These are phyloP conservation scores for Wickerhamiella infanticola DNA, from an alignment of 1,139 yeast species.

Conservation along the genomic window DNA sequence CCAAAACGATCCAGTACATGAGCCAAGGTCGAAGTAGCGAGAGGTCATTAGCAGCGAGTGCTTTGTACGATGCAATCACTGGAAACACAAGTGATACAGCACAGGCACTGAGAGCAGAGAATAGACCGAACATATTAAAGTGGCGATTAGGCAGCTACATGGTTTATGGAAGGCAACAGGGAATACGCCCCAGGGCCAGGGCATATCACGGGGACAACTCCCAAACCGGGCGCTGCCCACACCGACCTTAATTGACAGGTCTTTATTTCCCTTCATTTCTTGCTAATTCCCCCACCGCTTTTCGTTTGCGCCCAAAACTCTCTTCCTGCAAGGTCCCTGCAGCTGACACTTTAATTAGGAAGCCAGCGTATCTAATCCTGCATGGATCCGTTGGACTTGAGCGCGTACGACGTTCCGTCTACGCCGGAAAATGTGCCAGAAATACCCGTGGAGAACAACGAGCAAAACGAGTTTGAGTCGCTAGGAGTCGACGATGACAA, in stretches of 20 bases:
- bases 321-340: no score
- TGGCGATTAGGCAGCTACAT: background rate
- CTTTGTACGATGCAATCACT: conserved; percentile 41
- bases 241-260: background rate
- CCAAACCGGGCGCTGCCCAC: background rate
- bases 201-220: background rate
- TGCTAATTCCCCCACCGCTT: no score
- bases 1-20: conserved; percentile 44
- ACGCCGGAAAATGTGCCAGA: background rate
- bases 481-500: conserved; percentile 15
- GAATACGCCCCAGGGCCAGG: background rate
- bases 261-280: no score
- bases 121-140: conserved; percentile 4
- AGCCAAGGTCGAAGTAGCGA: conserved; percentile 42
- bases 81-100: conserved; percentile 36
- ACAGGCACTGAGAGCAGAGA: conserved; percentile 14
- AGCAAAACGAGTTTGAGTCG: conserved; percentile 1
- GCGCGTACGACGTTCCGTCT: conserved; percentile 1
- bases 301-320: no score
- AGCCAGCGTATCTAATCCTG: background rate
- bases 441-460: background rate
- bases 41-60: conserved; percentile 34
- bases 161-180: background rate
- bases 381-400: background rate
- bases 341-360: no score